Evolutionary conservation across 805 yeast species (phyloP).

Genomic region (Kuraishia ogatae): DNA sequence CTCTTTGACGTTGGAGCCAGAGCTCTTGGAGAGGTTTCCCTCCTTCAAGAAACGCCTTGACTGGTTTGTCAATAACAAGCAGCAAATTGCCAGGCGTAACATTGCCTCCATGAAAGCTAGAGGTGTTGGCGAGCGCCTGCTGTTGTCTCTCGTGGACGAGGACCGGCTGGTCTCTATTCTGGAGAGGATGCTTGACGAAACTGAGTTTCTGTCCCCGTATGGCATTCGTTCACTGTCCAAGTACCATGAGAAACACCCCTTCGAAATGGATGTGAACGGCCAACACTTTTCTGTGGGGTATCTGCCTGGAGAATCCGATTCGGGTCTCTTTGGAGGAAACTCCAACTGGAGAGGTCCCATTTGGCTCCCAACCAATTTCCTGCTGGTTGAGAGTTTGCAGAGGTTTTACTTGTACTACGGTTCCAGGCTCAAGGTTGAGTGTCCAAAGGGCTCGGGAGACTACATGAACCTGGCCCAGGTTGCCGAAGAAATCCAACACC

Average conservation of each 20-base stretch:
- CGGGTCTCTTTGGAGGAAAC: conserved; percentile 93
- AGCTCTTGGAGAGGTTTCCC: conserved; percentile 66
- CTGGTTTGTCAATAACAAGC: conserved; percentile 73
- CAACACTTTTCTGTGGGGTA: conserved; percentile 61
- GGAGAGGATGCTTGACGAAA: conserved; percentile 75
- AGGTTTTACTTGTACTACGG: conserved; percentile 87
- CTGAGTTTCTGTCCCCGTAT: conserved; percentile 73
- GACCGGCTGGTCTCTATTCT: conserved; percentile 72
- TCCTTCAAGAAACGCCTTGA: conserved; percentile 73
- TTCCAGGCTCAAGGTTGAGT: conserved; percentile 73
- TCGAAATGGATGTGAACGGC: conserved; percentile 76
- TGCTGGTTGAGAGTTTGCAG: conserved; percentile 79
- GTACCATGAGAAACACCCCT: conserved; percentile 78
- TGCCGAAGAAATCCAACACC: conserved; percentile 83
- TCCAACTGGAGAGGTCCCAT: conserved; percentile 98
- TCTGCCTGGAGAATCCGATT: conserved; percentile 83
- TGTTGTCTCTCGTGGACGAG: conserved; percentile 71
- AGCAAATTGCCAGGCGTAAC: conserved; percentile 66
- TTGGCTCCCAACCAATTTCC: conserved; percentile 90
- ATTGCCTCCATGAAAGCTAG: conserved; percentile 73
- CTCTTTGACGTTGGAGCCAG: conserved; percentile 80
- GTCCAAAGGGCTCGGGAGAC: conserved; percentile 80
- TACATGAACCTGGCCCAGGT: conserved; percentile 75
- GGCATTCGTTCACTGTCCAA: conserved; percentile 88
- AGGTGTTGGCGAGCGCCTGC: conserved; percentile 77